Evolutionary conservation across 306 rosid species (phyloP).

Genomic region (Vigna nakashimae): DNA sequence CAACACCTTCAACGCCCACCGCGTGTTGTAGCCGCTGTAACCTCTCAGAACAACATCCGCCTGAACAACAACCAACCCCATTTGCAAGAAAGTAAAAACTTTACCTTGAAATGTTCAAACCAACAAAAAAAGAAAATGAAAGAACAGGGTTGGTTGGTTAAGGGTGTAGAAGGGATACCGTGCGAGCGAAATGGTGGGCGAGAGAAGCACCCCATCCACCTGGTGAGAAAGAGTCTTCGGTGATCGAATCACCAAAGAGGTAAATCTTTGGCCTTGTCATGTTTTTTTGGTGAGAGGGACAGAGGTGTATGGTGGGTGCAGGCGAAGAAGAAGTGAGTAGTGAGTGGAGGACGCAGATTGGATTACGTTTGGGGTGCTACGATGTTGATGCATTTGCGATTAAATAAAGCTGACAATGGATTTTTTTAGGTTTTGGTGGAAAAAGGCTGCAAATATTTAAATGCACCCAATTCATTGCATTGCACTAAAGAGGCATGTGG

Average conservation of each 20-base stretch:
- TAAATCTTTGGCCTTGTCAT: constrained; percentile 72
- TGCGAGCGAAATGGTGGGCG: constrained; percentile 75
- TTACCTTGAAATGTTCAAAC: constrained; percentile 6
- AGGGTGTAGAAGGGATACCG: constrained; percentile 44
- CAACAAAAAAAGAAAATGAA: background rate
- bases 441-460: constrained; percentile 25
- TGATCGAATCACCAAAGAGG: constrained; percentile 92
- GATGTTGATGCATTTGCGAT: background rate
- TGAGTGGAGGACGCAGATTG: constrained; percentile 3
- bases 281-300: background rate
- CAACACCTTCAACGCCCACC: constrained; percentile 81
- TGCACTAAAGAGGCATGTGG: constrained; percentile 21
- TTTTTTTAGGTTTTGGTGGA: constrained; percentile 14
- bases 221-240: constrained; percentile 63
- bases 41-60: constrained; percentile 84
- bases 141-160: background rate
- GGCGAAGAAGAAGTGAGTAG: background rate
- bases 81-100: constrained; percentile 30
- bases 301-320: background rate
- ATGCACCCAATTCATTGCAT: constrained; percentile 25
- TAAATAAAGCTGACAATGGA: constrained; percentile 5
- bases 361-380: constrained; percentile 1
- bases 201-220: constrained; percentile 97
- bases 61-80: constrained; percentile 36
- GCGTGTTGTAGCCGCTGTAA: constrained; percentile 85